These are phyloP conservation scores for Nicotiana rustica DNA, from an alignment of 305 asterid genomes.

Conservation along the genomic window DNA sequence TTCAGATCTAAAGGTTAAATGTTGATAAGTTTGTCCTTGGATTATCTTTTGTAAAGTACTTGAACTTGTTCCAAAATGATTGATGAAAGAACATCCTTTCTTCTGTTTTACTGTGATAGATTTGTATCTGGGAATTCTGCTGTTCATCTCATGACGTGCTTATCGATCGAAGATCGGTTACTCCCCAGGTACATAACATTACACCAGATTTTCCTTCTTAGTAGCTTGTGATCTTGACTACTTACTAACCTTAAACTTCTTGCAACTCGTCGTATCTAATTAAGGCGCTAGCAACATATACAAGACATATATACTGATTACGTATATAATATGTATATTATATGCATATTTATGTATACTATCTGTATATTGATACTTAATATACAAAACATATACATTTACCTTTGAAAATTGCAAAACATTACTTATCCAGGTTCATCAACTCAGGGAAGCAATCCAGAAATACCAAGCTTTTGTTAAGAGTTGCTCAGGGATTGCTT, in stretches of 20 bases:
- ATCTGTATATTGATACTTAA: too few relatives aligned
- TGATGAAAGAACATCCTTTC: constrained; percentile 26
- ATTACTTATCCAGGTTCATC: constrained; percentile 43
- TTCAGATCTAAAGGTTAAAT: constrained; percentile 57
- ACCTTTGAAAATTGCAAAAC: background rate
- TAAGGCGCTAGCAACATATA: too few relatives aligned
- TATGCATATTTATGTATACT: too few relatives aligned
- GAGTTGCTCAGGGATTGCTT: constrained; percentile 40
- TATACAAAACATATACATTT: too few relatives aligned
- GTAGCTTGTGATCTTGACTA: background rate
- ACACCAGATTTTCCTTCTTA: background rate
- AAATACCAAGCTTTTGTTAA: constrained; percentile 52
- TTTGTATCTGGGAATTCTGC: constrained; percentile 67
- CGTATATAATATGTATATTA: too few relatives aligned
- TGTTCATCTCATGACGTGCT: constrained; percentile 57
- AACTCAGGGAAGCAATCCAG: constrained; percentile 56
- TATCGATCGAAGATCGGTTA: constrained; percentile 50
- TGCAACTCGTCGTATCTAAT: background rate
- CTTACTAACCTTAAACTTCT: background rate
- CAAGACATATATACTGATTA: too few relatives aligned
- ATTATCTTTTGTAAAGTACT: background rate
- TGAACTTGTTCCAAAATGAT: background rate
- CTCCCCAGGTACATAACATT: constrained; percentile 52
- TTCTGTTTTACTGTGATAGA: constrained; percentile 39
- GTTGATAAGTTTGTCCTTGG: background rate